phyloP scores from a whole-genome alignment of 495 filamentous ascomycete genomes.

The Beverwykella pulmonaria region DNA sequence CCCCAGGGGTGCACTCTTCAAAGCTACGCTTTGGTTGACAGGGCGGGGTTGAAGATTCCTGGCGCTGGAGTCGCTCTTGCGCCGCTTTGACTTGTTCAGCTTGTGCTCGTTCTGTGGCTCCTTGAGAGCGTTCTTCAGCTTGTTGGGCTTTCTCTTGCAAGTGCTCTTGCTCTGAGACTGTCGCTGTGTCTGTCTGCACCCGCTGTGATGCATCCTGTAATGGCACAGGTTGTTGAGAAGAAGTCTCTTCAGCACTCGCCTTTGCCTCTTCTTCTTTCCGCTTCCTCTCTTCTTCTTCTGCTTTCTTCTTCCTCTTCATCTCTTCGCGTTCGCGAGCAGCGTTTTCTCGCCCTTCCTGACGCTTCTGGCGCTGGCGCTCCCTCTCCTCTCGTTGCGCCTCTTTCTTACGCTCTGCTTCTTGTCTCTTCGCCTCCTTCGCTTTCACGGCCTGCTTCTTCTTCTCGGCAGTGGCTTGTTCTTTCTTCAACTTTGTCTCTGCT shows the following conservation, averaged over 20 bases:
- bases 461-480: too few species aligned
- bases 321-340: background rate
- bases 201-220: too few species aligned
- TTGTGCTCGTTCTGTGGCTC: background rate
- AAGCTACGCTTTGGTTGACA: background rate
- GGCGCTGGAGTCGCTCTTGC: background rate
- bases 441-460: too few species aligned
- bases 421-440: too few species aligned
- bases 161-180: too few species aligned
- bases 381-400: too few species aligned
- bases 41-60: background rate
- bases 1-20: background rate
- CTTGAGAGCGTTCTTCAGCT: background rate
- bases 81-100: background rate
- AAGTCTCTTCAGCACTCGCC: background rate
- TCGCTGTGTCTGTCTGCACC: too few species aligned
- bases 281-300: background rate
- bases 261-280: background rate
- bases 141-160: background rate
- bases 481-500: too few species aligned
- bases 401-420: too few species aligned
- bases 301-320: background rate
- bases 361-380: background rate
- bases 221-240: too few species aligned
- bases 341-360: background rate